phyloP scores from a whole-genome alignment of 2,329 filamentous ascomycete genomes.

The Botryosphaeria agaves region DNA sequence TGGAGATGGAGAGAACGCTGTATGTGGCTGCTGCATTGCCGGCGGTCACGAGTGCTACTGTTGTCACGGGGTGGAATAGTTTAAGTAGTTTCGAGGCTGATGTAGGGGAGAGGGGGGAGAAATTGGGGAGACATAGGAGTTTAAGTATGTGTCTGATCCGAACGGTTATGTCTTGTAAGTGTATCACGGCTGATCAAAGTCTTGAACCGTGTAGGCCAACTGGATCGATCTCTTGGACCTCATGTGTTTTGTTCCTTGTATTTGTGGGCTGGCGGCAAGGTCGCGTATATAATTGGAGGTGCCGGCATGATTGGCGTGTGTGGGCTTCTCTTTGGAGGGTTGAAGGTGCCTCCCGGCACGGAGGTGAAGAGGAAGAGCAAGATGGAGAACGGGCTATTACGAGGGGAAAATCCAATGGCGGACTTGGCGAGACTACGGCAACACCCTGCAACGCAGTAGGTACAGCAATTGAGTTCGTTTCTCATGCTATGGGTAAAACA shows the following conservation, averaged over 20 bases:
- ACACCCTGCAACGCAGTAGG: no score
- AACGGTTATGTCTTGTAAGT: no score
- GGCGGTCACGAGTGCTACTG: conserved; percentile 81
- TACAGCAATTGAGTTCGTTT: no score
- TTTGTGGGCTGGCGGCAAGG: conserved; percentile 90
- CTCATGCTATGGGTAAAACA: no score
- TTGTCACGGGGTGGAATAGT: conserved; percentile 86
- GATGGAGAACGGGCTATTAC: no score
- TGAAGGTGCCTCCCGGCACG: conserved; percentile 44
- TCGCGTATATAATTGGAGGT: conserved; percentile 68
- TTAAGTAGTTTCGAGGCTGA: conserved; percentile 78
- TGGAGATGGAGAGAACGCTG: conserved; percentile 49
- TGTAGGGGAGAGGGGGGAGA: conserved; percentile 65
- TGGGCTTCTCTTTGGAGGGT: conserved; percentile 48
- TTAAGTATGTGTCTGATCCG: no score
- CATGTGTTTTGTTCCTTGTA: conserved; percentile 87
- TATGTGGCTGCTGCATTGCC: conserved; percentile 72
- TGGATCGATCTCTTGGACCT: conserved; percentile 73
- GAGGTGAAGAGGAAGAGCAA: conserved; percentile 3
- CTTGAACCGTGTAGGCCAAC: conserved; percentile 74
- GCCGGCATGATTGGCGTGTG: conserved; percentile 63
- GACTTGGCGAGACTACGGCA: no score
- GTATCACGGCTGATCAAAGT: no score
- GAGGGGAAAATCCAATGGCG: no score
- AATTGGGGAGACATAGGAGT: conserved; percentile 65